phyloP scores from a whole-genome alignment of 73 alveolate species.

The Diophrys appendiculata region DNA sequence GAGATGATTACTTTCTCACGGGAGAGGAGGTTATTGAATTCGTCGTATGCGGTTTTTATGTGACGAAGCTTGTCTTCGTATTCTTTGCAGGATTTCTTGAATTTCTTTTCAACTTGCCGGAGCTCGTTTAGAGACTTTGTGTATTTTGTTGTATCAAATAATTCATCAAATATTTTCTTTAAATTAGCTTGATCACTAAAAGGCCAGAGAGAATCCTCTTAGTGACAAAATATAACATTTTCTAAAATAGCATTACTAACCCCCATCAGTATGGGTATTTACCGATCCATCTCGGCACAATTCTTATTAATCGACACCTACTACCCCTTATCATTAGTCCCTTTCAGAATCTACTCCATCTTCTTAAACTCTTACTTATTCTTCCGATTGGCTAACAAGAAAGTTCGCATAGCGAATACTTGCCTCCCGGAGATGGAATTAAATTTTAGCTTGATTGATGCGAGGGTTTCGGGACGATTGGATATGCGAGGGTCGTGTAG shows the following conservation, averaged over 20 bases:
- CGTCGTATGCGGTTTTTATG: slow-evolving; percentile 77
- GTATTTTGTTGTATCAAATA: slow-evolving; percentile 91
- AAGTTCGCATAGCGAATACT: slow-evolving; percentile 79
- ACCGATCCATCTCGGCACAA: slow-evolving; percentile 92
- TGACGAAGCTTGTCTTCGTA: slow-evolving; percentile 73
- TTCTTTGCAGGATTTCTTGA: slow-evolving; percentile 73
- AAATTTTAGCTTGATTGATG: slow-evolving; percentile 76
- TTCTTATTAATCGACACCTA: slow-evolving; percentile 80
- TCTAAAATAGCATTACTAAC: slow-evolving; percentile 89
- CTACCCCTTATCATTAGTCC: slow-evolving; percentile 73
- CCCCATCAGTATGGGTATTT: slow-evolving; percentile 90
- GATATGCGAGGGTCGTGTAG: slow-evolving; percentile 88
- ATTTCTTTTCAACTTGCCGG: slow-evolving; percentile 73
- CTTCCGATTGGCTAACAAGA: slow-evolving; percentile 78
- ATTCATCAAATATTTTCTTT: slow-evolving; percentile 96
- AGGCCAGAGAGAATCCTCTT: slow-evolving; percentile 97
- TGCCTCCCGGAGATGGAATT: slow-evolving; percentile 77
- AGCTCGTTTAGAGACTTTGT: slow-evolving; percentile 83
- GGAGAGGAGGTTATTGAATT: slow-evolving; percentile 73
- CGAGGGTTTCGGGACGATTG: slow-evolving; percentile 77
- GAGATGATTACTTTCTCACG: too few relatives aligned
- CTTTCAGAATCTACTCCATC: slow-evolving; percentile 84
- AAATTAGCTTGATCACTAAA: slow-evolving; percentile 91
- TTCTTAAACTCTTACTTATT: slow-evolving; percentile 86
- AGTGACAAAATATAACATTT: slow-evolving; percentile 96